phyloP scores from a whole-genome alignment of 1,284 basidiomycete species.

The Apiotrichum siamense region DNA sequence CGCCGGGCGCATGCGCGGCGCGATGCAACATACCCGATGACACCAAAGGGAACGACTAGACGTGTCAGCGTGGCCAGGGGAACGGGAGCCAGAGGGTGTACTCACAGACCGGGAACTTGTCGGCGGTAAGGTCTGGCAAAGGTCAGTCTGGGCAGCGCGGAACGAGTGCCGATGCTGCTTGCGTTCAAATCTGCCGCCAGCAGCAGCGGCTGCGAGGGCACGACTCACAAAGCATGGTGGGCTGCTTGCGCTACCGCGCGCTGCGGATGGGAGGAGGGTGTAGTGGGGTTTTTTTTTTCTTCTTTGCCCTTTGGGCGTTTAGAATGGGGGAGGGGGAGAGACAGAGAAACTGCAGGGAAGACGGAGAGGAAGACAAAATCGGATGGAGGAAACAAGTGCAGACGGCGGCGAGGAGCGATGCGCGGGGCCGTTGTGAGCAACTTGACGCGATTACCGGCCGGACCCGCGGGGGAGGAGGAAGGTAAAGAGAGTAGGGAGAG shows the following conservation, averaged over 20 bases:
- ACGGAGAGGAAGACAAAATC: too few species aligned
- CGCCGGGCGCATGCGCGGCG: neutral
- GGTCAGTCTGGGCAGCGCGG: too few species aligned
- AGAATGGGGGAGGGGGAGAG: neutral
- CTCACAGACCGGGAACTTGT: slow-evolving; percentile 71
- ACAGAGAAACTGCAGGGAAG: too few species aligned
- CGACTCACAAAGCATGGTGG: slow-evolving; percentile 22
- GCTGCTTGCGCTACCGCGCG: slow-evolving; percentile 2
- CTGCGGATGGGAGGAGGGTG: neutral
- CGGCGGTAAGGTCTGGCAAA: slow-evolving; percentile 65
- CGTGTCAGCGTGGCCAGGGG: neutral
- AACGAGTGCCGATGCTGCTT: too few species aligned
- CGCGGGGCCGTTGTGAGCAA: too few species aligned
- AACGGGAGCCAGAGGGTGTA: slow-evolving; percentile 13
- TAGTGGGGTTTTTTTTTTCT: neutral
- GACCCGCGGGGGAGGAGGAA: too few species aligned
- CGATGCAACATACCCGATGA: slow-evolving; percentile 16
- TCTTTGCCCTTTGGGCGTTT: neutral
- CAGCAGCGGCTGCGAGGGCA: too few species aligned
- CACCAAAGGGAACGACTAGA: slow-evolving; percentile 19
- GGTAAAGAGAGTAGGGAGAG: too few species aligned
- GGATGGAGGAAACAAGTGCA: too few species aligned
- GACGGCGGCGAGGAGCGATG: too few species aligned
- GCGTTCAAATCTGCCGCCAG: too few species aligned
- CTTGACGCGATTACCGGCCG: too few species aligned